Conservation (phyloP, 768 basidiomycete species). For the Termitomyces sp. region DNA sequence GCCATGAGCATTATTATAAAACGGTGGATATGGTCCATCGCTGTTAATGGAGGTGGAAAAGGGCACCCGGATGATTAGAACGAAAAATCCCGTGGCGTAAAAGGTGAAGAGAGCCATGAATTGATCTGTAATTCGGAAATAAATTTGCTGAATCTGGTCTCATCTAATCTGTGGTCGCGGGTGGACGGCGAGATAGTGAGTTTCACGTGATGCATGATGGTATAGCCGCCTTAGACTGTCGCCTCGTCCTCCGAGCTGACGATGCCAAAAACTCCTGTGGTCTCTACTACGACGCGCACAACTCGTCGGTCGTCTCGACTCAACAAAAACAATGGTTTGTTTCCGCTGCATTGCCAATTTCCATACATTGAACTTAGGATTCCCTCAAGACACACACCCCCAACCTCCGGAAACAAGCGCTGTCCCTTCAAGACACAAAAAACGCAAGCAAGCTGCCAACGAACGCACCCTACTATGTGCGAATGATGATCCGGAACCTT, state of each 20-base stretch:
- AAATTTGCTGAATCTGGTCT: no score
- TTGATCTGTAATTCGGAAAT: neutral
- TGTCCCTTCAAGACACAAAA: conserved; percentile 5
- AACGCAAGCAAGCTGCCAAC: conserved; percentile 4
- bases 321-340: conserved; percentile 14
- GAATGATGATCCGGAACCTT: conserved; percentile 3
- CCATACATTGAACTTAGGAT: neutral
- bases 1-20: neutral
- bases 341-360: neutral
- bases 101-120: neutral
- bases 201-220: conserved; percentile 6
- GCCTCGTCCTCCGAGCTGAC: neutral
- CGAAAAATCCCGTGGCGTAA: neutral
- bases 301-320: conserved; percentile 26
- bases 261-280: conserved; percentile 15
- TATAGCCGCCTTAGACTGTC: neutral
- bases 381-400: conserved; percentile 1
- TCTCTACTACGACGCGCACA: conserved; percentile 1
- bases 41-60: neutral
- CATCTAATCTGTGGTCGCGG: neutral
- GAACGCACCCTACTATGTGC: neutral
- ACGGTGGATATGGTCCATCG: no score
- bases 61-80: neutral
- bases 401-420: neutral
- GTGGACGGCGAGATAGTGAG: neutral